Base-by-base conservation (phyloP, 2,329 filamentous ascomycete genomes). In the Teratosphaeriaceae sp. region DNA sequence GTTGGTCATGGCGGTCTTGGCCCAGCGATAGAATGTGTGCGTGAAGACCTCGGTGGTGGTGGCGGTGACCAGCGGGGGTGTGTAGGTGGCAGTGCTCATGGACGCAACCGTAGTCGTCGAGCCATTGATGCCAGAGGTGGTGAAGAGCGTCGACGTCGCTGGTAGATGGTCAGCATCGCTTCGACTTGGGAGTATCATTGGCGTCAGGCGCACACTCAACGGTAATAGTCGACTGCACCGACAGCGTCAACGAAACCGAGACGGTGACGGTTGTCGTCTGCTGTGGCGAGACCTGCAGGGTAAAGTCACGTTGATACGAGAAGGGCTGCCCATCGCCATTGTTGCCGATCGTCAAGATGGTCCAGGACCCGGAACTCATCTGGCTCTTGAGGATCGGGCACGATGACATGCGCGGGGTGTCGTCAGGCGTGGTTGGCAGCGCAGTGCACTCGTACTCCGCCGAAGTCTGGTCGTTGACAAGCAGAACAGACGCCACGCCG, bases 311-410 rank as follows among this genome's bases (percentile, higher is more conserved):
- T 30, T 42, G 30, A 18, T 42, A 42, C 8, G 30, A 16, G 16
- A 35, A 42, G 3, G 40, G 40, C 3, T 24, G 13, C 6, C 30
- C 40, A 12, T 36, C 13, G 7, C 40, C 40, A 22, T 42, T 36
- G 23, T 42, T 20, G 15, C 40, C 40, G 3, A 42, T 29, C 5
- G 40, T 42, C 12, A 42, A 22, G 13, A 42, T 36, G 5, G 40
- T 16, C n/a, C 22, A 42, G 19, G 5, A 26, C 2, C 40, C 40
- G 12, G 30, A 30, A 9, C 18, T 36, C 21, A 42, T 3, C 23
- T 20, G 30, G 21, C 30, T 30, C n/a, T 42, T 27, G 21, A n/a
- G 3, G 22, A 42, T 20, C 11, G 40, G 40, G 19, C 40, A 42
- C 5, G 30, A 24, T 6, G 21, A 35, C 20, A 36, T 18, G 21